Percentiles rank a stretch among this genome's conserved stretches.
Evolutionary conservation across 306 rosid genomes (phyloP).

Genomic region (Quillaja saponaria): DNA sequence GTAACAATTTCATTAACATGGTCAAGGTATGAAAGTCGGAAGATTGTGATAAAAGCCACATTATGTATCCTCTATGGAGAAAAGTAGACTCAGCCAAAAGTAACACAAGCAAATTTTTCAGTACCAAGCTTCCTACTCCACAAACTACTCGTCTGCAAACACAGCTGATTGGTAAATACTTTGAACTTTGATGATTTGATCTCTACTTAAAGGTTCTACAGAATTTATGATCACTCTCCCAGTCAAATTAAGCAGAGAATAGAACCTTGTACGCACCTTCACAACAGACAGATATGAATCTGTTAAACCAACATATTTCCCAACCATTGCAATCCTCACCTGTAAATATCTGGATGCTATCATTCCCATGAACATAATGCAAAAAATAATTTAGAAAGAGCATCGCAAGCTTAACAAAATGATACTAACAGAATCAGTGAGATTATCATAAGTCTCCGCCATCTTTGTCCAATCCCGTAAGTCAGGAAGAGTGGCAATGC

Average conservation of each 20-base stretch:
- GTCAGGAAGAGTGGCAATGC: slow-evolving; percentile 71
- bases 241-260: slow-evolving; percentile 17
- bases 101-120: slow-evolving; percentile 12
- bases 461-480: slow-evolving; percentile 83
- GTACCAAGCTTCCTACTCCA: neutral
- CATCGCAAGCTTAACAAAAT: slow-evolving; percentile 25
- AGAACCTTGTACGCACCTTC: slow-evolving; percentile 59
- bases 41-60: slow-evolving; percentile 15
- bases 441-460: slow-evolving; percentile 88
- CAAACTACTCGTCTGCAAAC: slow-evolving; percentile 20
- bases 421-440: slow-evolving; percentile 74
- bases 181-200: too few relatives aligned
- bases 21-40: slow-evolving; percentile 17
- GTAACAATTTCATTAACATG: slow-evolving; percentile 7
- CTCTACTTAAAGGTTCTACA: slow-evolving; percentile 5
- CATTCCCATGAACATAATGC: slow-evolving; percentile 18
- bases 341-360: slow-evolving; percentile 37
- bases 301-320: slow-evolving; percentile 89
- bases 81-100: neutral
- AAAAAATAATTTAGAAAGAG: slow-evolving; percentile 20
- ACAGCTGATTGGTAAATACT: slow-evolving; percentile 12
- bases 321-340: slow-evolving; percentile 98
- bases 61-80: slow-evolving; percentile 6
- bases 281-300: slow-evolving; percentile 98
- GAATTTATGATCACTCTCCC: neutral